These are phyloP conservation scores for Fusarium praegraminearum DNA, from an alignment of 2,329 filamentous ascomycete genomes.

Conservation along the genomic window DNA sequence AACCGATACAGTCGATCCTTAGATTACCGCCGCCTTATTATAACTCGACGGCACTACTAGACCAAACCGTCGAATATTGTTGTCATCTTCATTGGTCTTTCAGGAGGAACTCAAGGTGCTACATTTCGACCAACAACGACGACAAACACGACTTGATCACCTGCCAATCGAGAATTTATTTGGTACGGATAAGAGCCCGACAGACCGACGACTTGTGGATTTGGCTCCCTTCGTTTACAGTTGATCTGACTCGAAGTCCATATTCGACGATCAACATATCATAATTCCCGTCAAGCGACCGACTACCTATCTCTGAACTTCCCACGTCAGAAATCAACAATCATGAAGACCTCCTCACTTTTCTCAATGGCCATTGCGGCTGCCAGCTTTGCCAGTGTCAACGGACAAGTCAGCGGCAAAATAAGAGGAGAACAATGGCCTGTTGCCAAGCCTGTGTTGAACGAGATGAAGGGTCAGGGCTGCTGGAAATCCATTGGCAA, in stretches of 20 bases:
- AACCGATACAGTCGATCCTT: constrained; percentile 6
- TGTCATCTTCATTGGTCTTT: neutral
- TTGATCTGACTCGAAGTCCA: constrained; percentile 44
- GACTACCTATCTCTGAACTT: constrained; percentile 34
- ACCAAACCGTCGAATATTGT: constrained; percentile 20
- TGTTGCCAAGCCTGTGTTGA: constrained; percentile 52
- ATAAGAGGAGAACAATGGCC: constrained; percentile 51
- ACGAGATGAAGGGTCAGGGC: constrained; percentile 61
- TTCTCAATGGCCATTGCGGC: constrained; percentile 49
- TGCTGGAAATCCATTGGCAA: constrained; percentile 62
- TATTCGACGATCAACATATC: constrained; percentile 4
- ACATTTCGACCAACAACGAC: neutral
- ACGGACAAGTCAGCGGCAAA: constrained; percentile 1
- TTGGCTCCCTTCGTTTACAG: constrained; percentile 38
- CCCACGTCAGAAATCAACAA: constrained; percentile 16
- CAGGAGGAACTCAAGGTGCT: constrained; percentile 12
- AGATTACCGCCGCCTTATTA: constrained; percentile 1
- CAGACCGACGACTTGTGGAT: constrained; percentile 15
- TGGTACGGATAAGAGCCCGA: neutral
- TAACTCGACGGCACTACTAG: constrained; percentile 28
- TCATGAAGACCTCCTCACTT: constrained; percentile 51
- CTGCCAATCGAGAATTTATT: constrained; percentile 3
- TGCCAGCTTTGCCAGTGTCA: constrained; percentile 42
- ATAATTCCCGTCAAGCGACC: constrained; percentile 8
- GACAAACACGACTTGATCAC: constrained; percentile 25